Conservation (phyloP, 441 rosid genomes). For the Geranium incanum region DNA sequence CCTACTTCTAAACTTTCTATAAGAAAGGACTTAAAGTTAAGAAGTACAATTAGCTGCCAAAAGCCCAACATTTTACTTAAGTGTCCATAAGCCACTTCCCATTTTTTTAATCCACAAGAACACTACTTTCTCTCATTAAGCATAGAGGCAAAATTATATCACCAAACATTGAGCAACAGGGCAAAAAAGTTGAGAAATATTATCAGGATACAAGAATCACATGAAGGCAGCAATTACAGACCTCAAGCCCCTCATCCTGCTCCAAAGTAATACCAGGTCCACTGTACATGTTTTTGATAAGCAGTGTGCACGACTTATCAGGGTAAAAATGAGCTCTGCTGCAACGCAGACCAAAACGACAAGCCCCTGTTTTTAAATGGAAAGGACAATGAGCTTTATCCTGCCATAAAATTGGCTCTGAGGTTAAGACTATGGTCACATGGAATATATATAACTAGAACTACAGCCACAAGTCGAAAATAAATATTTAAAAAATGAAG, state of each 20-base stretch:
- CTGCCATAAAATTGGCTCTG: conserved; percentile 28
- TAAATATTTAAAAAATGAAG: not conserved
- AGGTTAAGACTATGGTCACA: conserved; percentile 4
- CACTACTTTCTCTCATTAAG: not conserved
- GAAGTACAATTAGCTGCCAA: no score
- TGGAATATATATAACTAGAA: not conserved
- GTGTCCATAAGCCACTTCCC: not conserved
- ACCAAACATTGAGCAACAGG: conserved; percentile 6
- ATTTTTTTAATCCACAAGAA: not conserved
- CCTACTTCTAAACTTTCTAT: not conserved
- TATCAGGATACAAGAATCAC: conserved; percentile 80
- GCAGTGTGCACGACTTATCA: conserved; percentile 68
- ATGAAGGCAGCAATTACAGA: conserved; percentile 72
- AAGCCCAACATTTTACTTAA: no score
- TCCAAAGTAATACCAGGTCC: conserved; percentile 95
- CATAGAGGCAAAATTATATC: not conserved
- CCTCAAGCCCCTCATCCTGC: conserved; percentile 99
- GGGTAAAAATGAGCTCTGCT: conserved; percentile 95
- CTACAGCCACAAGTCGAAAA: not conserved
- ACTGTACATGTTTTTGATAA: conserved; percentile 85
- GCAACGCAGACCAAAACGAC: conserved; percentile 92
- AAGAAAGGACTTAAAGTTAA: not conserved
- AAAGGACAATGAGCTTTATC: conserved; percentile 98
- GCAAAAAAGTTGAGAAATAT: not conserved
- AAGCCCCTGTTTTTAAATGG: conserved; percentile 93